Evolutionary conservation across 768 basidiomycete species (phyloP).

Genomic region (Pholiota molesta): DNA sequence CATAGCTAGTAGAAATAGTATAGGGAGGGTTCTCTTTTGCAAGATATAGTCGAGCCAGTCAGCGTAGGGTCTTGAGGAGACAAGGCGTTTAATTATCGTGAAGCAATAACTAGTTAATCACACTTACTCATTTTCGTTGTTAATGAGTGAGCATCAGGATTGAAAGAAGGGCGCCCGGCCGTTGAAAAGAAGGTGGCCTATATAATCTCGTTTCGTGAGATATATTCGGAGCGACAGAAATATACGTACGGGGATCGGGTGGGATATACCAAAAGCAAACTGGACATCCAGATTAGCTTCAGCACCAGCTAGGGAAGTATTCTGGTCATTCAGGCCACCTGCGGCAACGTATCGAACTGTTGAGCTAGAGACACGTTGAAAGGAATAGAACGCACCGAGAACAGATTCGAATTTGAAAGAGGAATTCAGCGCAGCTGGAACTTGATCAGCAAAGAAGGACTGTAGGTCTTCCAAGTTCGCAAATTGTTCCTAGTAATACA

Average conservation of each 20-base stretch:
- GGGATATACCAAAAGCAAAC: slow-evolving; percentile 65
- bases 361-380: not conserved
- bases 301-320: slow-evolving; percentile 47
- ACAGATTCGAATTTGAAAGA: slow-evolving; percentile 59
- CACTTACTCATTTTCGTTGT: slow-evolving; percentile 41
- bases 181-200: slow-evolving; percentile 63
- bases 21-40: slow-evolving; percentile 49
- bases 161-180: slow-evolving; percentile 61
- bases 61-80: slow-evolving; percentile 24
- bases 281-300: slow-evolving; percentile 75
- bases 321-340: slow-evolving; percentile 70
- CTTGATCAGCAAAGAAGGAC: slow-evolving; percentile 47
- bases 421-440: slow-evolving; percentile 48
- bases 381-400: slow-evolving; percentile 40
- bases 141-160: slow-evolving; percentile 44
- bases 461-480: slow-evolving; percentile 55
- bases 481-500: slow-evolving; percentile 35
- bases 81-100: not conserved
- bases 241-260: slow-evolving; percentile 27
- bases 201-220: not conserved
- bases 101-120: not conserved
- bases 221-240: not conserved
- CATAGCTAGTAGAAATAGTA: slow-evolving; percentile 74
- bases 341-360: not conserved
- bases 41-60: slow-evolving; percentile 68